These are phyloP conservation scores for Neofusicoccum kwambonambiense DNA, from an alignment of 2,329 filamentous ascomycete genomes.

Conservation along the genomic window DNA sequence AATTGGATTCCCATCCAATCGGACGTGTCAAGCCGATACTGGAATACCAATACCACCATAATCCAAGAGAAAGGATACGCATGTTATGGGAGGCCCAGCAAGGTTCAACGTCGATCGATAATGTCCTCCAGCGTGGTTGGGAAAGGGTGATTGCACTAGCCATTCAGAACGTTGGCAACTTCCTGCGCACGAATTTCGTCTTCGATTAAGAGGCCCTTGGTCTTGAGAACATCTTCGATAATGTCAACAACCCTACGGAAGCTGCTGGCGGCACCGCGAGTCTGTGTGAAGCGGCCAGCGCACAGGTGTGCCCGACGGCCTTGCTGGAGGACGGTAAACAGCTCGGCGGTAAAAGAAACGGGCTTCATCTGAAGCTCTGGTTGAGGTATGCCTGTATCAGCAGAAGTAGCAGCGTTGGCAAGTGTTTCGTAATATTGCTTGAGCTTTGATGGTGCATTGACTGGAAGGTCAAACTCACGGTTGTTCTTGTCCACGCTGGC, in stretches of 20 bases:
- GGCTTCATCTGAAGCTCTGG: slow-evolving; percentile 78
- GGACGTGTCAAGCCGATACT: neutral
- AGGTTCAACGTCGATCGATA: neutral
- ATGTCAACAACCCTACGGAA: slow-evolving; percentile 82
- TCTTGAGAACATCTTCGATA: slow-evolving; percentile 66
- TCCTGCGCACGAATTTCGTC: slow-evolving; percentile 34
- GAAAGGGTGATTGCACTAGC: neutral
- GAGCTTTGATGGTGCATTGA: neutral
- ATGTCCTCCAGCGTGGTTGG: neutral
- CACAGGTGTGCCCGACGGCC: slow-evolving; percentile 73
- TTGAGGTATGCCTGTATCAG: slow-evolving; percentile 21
- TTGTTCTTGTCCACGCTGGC: slow-evolving; percentile 75
- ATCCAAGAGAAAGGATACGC: neutral
- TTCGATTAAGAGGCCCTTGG: slow-evolving; percentile 65
- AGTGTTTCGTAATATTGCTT: neutral
- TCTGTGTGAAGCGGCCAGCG: slow-evolving; percentile 83
- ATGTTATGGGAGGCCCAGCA: neutral
- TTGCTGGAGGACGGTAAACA: slow-evolving; percentile 87
- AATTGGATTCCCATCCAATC: slow-evolving; percentile 1
- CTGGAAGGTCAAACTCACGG: slow-evolving; percentile 56
- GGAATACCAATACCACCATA: neutral
- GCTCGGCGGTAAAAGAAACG: slow-evolving; percentile 81
- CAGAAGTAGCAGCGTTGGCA: neutral
- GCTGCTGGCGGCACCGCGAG: slow-evolving; percentile 85
- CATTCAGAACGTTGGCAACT: neutral